Conservation (phyloP, 2,329 filamentous ascomycete species). For the Dactylellina cionopaga region DNA sequence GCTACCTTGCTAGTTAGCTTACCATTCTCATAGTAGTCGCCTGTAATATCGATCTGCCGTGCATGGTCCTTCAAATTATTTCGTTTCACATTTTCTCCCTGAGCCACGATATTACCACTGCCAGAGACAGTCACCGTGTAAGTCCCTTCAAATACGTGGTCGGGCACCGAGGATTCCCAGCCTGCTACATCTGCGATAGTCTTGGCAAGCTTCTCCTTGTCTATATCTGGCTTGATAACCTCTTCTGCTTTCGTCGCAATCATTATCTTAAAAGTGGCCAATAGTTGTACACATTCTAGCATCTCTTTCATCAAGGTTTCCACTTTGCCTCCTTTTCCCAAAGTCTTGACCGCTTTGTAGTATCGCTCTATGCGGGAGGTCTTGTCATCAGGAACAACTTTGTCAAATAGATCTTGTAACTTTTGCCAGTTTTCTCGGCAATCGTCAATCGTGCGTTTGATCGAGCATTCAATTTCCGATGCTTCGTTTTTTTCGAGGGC, state of each 20-base stretch:
- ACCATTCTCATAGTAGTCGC: not conserved
- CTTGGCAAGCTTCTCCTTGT: not conserved
- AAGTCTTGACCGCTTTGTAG: constrained; percentile 13
- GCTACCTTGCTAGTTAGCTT: not conserved
- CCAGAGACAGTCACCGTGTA: not conserved
- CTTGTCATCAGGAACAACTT: not conserved
- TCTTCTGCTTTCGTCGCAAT: not conserved
- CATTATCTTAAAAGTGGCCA: constrained; percentile 1
- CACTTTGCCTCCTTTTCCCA: constrained; percentile 21
- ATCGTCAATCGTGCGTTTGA: not conserved
- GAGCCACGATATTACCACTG: not conserved
- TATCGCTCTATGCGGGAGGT: not conserved
- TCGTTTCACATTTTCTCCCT: not conserved
- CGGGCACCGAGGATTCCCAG: constrained; percentile 16
- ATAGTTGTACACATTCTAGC: constrained; percentile 1
- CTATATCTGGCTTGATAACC: not conserved
- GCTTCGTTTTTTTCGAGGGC: not conserved
- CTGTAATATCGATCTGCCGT: not conserved
- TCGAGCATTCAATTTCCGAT: not conserved
- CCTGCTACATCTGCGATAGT: constrained; percentile 8
- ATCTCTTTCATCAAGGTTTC: constrained; percentile 20
- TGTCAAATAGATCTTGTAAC: constrained; percentile 7
- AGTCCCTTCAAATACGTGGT: constrained; percentile 1
- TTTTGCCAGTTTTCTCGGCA: constrained; percentile 7
- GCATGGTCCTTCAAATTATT: not conserved